These are phyloP conservation scores for Neospermospora avenae DNA, from an alignment of 2,329 filamentous ascomycete species.

Conservation along the genomic window DNA sequence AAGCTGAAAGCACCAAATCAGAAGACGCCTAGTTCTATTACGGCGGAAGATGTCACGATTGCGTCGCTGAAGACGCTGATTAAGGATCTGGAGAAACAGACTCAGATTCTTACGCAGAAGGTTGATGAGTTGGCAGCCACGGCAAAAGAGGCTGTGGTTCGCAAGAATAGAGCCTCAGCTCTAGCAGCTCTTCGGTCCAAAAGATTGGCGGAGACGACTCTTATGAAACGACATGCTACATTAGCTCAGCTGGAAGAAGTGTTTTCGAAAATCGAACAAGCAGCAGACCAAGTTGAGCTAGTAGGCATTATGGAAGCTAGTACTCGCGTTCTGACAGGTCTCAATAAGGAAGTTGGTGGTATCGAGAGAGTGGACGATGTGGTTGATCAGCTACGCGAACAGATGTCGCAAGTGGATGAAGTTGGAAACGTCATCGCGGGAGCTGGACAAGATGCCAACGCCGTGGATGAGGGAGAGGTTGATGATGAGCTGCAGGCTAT, in stretches of 20 bases:
- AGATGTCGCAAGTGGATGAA: constrained; percentile 82
- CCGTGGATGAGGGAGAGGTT: constrained; percentile 70
- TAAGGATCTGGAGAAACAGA: constrained; percentile 69
- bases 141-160: constrained; percentile 67
- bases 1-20: constrained; percentile 63
- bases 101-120: constrained; percentile 62
- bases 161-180: constrained; percentile 72
- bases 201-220: constrained; percentile 73
- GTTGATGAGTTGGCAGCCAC: constrained; percentile 60
- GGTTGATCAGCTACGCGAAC: constrained; percentile 70
- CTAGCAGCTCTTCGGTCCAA: constrained; percentile 77
- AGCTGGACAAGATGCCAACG: constrained; percentile 40
- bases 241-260: constrained; percentile 81
- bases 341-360: constrained; percentile 78
- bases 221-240: constrained; percentile 69
- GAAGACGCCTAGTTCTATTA: constrained; percentile 49
- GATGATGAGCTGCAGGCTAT: constrained; percentile 83
- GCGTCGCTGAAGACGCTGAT: constrained; percentile 80
- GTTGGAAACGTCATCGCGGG: constrained; percentile 75
- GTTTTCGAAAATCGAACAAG: constrained; percentile 79
- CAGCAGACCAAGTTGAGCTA: constrained; percentile 78
- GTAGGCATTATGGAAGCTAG: constrained; percentile 80
- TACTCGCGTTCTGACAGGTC: constrained; percentile 63
- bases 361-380: constrained; percentile 72
- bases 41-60: constrained; percentile 75